Conservation (phyloP, 169 alveolate genomes). For the Eimeria maxima region DNA sequence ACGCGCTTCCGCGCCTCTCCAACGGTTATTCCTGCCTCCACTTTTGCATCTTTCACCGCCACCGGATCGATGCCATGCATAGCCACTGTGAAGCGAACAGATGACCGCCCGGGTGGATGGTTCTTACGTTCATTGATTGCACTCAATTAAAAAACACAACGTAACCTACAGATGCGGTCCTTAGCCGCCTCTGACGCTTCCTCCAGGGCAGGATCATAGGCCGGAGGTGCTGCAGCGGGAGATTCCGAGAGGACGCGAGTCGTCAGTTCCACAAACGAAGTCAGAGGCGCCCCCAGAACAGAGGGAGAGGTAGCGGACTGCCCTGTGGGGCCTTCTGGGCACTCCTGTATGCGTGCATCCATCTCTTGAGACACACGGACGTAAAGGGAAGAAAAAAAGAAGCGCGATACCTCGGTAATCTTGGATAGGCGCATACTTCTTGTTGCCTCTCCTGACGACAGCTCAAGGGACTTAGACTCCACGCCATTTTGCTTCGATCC, state of each 20-base stretch:
- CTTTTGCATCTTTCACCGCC: constrained; percentile 90
- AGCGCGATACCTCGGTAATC: constrained; percentile 78
- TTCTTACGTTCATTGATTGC: not conserved
- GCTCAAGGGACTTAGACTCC: constrained; percentile 89
- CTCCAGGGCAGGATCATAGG: constrained; percentile 52
- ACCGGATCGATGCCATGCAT: constrained; percentile 93
- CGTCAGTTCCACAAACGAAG: constrained; percentile 36
- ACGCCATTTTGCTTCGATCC: constrained; percentile 92
- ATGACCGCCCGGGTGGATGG: not conserved
- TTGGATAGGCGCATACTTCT: constrained; percentile 86
- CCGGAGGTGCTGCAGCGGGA: not conserved
- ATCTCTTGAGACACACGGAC: not conserved
- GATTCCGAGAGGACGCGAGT: not conserved
- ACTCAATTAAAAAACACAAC: too few species aligned
- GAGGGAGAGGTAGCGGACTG: constrained; percentile 40
- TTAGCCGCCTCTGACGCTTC: constrained; percentile 49
- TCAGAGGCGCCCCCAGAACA: constrained; percentile 19
- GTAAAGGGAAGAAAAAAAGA: not conserved
- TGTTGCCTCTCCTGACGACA: constrained; percentile 7
- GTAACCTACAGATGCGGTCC: constrained; percentile 40
- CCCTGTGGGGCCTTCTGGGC: constrained; percentile 84
- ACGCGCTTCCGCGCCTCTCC: constrained; percentile 91
- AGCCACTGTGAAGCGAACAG: constrained; percentile 86
- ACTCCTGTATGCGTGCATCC: constrained; percentile 48
- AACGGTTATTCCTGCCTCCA: constrained; percentile 89